Conservation (phyloP, 192 early-diverging fungal genomes). For the Gamsiella multidivaricata region DNA sequence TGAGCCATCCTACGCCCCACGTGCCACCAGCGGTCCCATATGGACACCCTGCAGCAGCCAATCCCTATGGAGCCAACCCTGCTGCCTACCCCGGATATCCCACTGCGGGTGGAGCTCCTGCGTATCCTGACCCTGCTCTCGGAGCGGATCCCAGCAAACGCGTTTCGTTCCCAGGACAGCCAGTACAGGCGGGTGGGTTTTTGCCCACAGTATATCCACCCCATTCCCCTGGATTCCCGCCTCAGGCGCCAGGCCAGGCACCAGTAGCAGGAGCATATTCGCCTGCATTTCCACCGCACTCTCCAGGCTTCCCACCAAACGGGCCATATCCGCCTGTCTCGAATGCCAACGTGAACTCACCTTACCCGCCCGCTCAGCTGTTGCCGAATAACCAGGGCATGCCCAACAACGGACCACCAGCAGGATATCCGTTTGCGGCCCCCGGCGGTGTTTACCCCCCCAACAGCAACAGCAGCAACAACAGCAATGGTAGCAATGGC, state of each 20-base stretch:
- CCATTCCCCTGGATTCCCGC: slow-evolving; percentile 14
- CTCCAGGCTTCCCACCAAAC: slow-evolving; percentile 1
- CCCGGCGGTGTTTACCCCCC: slow-evolving; percentile 23
- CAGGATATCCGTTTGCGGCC: slow-evolving; percentile 36
- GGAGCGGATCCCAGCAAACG: slow-evolving; percentile 36
- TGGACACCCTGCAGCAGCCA: slow-evolving; percentile 18
- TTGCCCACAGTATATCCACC: slow-evolving; percentile 26
- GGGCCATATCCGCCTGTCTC: background rate
- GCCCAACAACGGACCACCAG: slow-evolving; percentile 21
- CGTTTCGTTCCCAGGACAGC: slow-evolving; percentile 32
- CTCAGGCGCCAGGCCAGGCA: slow-evolving; percentile 11
- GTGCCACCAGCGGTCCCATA: slow-evolving; percentile 31
- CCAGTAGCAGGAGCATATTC: too few species aligned
- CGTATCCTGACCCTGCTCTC: slow-evolving; percentile 25
- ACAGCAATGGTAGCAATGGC: slow-evolving; percentile 16
- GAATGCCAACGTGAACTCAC: slow-evolving; percentile 4
- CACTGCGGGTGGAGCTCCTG: slow-evolving; percentile 4
- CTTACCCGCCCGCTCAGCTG: slow-evolving; percentile 21
- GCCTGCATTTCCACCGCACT: background rate
- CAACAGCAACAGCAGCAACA: slow-evolving; percentile 19
- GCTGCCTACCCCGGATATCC: slow-evolving; percentile 40
- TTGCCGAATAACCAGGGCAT: slow-evolving; percentile 23
- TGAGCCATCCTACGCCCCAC: slow-evolving; percentile 37
- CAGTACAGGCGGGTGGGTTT: slow-evolving; percentile 23
- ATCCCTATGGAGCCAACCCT: slow-evolving; percentile 19